Conservation (phyloP, 495 filamentous ascomycete species). For the Extremus antarcticus region DNA sequence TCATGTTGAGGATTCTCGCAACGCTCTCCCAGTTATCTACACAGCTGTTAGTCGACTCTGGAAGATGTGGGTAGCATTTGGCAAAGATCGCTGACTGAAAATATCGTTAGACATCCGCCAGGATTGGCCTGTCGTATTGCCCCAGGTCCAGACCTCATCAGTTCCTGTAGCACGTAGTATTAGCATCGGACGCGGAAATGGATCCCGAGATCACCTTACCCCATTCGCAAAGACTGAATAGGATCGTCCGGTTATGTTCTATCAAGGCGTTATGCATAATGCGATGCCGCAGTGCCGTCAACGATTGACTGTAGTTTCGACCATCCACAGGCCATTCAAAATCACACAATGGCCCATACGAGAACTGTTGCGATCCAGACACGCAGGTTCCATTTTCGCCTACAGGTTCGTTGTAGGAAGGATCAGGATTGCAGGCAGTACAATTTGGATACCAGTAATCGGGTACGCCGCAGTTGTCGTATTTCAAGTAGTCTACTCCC, state of each 20-base stretch:
- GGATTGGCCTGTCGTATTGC: slow-evolving; percentile 37
- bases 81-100: no score
- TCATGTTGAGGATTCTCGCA: slow-evolving; percentile 42
- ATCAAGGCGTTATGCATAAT: slow-evolving; percentile 53
- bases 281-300: slow-evolving; percentile 31
- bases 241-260: slow-evolving; percentile 43
- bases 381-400: slow-evolving; percentile 32
- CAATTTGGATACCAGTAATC: slow-evolving; percentile 29
- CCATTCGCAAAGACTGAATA: slow-evolving; percentile 60
- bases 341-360: slow-evolving; percentile 1
- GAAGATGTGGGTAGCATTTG: slow-evolving; percentile 26
- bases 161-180: no score
- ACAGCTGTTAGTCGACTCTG: slow-evolving; percentile 25
- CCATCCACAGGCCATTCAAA: slow-evolving; percentile 9
- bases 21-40: slow-evolving; percentile 35
- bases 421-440: slow-evolving; percentile 29
- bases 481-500: slow-evolving; percentile 50
- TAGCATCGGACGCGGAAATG: background rate
- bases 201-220: slow-evolving; percentile 35
- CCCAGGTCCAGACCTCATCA: slow-evolving; percentile 41
- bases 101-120: slow-evolving; percentile 51
- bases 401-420: slow-evolving; percentile 25
- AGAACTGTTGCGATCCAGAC: slow-evolving; percentile 28
- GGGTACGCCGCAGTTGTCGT: slow-evolving; percentile 50
- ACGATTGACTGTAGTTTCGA: slow-evolving; percentile 33